Base-by-base conservation (phyloP, 805 yeast species). In the Teunomyces pallodes region DNA sequence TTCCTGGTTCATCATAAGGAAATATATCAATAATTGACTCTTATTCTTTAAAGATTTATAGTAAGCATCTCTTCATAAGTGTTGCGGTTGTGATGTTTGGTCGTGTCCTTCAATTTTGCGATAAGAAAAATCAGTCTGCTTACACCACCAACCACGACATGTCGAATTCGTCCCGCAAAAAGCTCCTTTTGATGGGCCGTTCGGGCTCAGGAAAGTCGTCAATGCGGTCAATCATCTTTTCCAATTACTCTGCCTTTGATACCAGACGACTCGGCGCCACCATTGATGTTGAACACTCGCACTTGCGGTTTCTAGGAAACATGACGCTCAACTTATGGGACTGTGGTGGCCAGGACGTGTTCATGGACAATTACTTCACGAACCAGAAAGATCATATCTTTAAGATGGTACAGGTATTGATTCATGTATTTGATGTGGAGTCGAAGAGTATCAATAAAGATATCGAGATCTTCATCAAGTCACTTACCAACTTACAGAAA, bases 161-260 rank as follows among this genome's bases (percentile, higher is more conserved):
- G 70, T 62, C 68, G 38, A 54, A 53, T 30, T 59, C 69, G 10
- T 64, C 70, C 9, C 57, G 77, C 28, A 73, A 74, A 62, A 74
- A 74, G 59, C 67, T 73, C 44, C 65, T 76, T 33, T 57, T 74
- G 33, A 69, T 82, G 87, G 97, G 98, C 70, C 86, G 98, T 40
- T 86, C 96, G 26, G 98, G 99, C 39, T 89, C 97, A 4, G 99
- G 99, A 1, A 94, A 94, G 66, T 90, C 97, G 2, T 90, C 97
- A 1, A 94, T 94, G 99, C 77, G 98, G 58, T 89, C 96, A 41
- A 92, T 94, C 52, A 94, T 94, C 55, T 94, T 94, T 67, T 84
- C 95, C 58, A 94, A 94, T 62, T 94, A 94, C 67, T 88, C 96
- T 1, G 99, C 99, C 0, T 88, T 92, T 62, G 99, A 94, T 63